Evolutionary conservation across 140 eudicot genomes (phyloP).

Genomic region (Bidens hawaiensis): DNA sequence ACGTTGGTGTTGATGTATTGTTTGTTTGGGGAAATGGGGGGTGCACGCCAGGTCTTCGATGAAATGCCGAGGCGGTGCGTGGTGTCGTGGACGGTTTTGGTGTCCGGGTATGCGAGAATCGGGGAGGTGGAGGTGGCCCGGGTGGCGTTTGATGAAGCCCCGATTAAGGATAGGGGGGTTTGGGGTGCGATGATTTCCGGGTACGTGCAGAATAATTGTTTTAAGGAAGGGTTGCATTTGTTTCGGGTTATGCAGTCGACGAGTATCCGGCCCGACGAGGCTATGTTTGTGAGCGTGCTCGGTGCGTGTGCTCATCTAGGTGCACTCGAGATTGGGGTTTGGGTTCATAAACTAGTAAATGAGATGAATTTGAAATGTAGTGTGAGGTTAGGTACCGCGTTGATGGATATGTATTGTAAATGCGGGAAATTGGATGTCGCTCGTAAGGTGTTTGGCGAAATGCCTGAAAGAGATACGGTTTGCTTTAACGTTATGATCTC

Average conservation of each 20-base stretch:
- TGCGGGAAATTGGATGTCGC: slow-evolving; percentile 59
- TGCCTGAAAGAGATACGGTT: slow-evolving; percentile 48
- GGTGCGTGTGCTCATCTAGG: slow-evolving; percentile 69
- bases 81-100: slow-evolving; percentile 51
- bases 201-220: slow-evolving; percentile 53
- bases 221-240: slow-evolving; percentile 57
- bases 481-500: slow-evolving; percentile 68
- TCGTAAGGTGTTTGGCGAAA: slow-evolving; percentile 42
- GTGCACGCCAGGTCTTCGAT: slow-evolving; percentile 42
- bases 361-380: slow-evolving; percentile 13
- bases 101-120: slow-evolving; percentile 47
- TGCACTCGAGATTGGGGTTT: slow-evolving; percentile 52
- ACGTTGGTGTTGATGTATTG: slow-evolving; percentile 40
- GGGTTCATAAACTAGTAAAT: slow-evolving; percentile 45
- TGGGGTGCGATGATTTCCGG: slow-evolving; percentile 64
- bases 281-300: slow-evolving; percentile 44
- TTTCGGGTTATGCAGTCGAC: slow-evolving; percentile 51
- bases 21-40: slow-evolving; percentile 30
- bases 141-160: slow-evolving; percentile 45
- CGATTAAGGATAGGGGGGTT: slow-evolving; percentile 42
- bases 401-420: slow-evolving; percentile 68
- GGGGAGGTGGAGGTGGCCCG: slow-evolving; percentile 42
- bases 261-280: slow-evolving; percentile 42
- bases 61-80: slow-evolving; percentile 36
- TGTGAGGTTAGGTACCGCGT: slow-evolving; percentile 45